Evolutionary conservation across 2,329 filamentous ascomycete genomes (phyloP), one percentile per base, ranked within the genome.

Genomic region (Hirsutella thompsonii): DNA sequence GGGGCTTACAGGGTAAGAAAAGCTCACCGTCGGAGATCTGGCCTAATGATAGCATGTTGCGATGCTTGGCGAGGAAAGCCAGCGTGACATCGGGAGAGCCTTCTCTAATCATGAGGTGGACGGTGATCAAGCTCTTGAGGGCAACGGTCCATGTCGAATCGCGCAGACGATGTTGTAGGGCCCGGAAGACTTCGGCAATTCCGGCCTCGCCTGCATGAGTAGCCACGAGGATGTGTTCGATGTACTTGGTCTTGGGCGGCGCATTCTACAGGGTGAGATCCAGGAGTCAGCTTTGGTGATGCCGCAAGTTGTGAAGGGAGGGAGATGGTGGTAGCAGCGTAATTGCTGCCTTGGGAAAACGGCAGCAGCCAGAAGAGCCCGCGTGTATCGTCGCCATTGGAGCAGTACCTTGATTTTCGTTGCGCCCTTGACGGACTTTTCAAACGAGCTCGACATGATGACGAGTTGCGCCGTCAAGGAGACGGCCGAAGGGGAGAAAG

Each of bases 111-210:
- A 98, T 96, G 46, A 96, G 69, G 61, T 98, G 92, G 37, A 94
- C 79, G 38, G 94, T 92, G 53, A 96, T 94, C 50, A 98, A 70
- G 53, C 87, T 82, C 69, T 98, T 98, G 79, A 95, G 94, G 49
- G 94, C 90, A 43, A 96, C 88, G n/a, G 92, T 98, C 92, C 92
- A 98, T 70, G 92, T 94, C 51, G 90, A 90, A 61, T 98, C 92
- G 58, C 88, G 82, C 50, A 98, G 66, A 40, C 92, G 79, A 59
- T 87, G 79, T 58, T 93, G 88, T 41, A 98, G 70, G 34, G 88
- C 86, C 46, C 92, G 81, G 61, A 98, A 96, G 56, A 98, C 85
- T 66, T 98, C 92, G 45, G 82, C 90, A 45, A 98, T 87, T 50
- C 90, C 92, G 41, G 86, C 84, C 64, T 98, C 92, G 52, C 89